Base-by-base conservation (phyloP, 129 eudicot genomes). In the Ambrosia artemisiifolia region DNA sequence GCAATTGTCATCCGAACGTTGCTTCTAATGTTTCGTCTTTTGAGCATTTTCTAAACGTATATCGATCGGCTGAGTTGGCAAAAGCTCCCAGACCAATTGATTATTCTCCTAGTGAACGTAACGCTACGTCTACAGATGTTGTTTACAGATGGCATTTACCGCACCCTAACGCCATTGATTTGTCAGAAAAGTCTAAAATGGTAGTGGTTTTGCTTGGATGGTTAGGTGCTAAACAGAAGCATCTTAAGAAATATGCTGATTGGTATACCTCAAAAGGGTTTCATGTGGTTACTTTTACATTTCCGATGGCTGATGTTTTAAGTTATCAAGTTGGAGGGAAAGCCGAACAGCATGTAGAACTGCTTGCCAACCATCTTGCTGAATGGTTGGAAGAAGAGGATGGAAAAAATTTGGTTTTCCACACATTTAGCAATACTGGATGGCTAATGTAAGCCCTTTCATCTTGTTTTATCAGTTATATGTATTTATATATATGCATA, bases 191-290 rank as follows among this genome's bases (percentile, higher is more conserved):
- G 69, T 88, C 97, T 35, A 90, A 72, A 81, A 90, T 87, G 34
- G 94, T 95, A 10, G 97, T 95, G 48, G 94, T 95, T 60, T 84
- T 95, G 82, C 86, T 95, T 3, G 99, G 99, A 19, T 95, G 99
- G 99, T 77, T 95, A 38, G 99, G 99, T 24, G 91, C 99, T n/a
- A 88, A 86, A 85, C 97, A 95, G 78, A 95, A 90, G 83, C 99
- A 95, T 78, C 88, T 95, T 30, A 95, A 83, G 55, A 88, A 63
- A 78, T 95, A 95, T 63, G 99, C 97, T 1, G 97, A 90, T 49
- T 95, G 90, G 92, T 95, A 95, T 69, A 91, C 99, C 17, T 84
- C 94, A 0, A 90, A 87, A 82, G 99, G 99, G 40, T 90, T 88
- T 85, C 90, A 95, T 90, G 99, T 73, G 67, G 86, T 95, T 69